Base-by-base conservation (phyloP, 257 asterid species). In the Plantago elongata region DNA sequence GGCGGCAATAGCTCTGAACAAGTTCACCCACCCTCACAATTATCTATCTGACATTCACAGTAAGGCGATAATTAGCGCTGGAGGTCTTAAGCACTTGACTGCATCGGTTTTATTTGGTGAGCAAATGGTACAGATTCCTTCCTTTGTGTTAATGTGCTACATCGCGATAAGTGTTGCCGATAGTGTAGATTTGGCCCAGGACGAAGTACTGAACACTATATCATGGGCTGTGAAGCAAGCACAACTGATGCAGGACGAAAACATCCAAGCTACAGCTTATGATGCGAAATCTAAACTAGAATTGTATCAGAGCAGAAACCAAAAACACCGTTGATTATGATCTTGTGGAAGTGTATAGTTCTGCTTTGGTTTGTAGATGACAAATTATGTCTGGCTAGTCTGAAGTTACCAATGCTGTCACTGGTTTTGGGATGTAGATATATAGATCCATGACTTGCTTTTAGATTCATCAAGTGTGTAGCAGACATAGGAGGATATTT, bases 91-190 rank as follows among this genome's bases (percentile, higher is more conserved):
- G 58, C 88, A 88, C 30, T 67, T 88, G 48, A 46, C 71, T 3
- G 82, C 79, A 2, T 60, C 78, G 69, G 57, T 79, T 18, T 81
- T 83, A 72, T 79, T 85, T 14, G 95, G 95, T 0, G 95, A 85
- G 63, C 89, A 64, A 37, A 73, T 79, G 84, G 83, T 88, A 9
- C 86, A 83, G 67, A 63, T 88, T 7, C 95, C 95, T 1, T 76
- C 84, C 4, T 72, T 83, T 3, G 60, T 85, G 11, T 59, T 88
- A 44, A 73, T 85, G 5, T 81, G 95, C 14, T 85, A 83, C 56
- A 74, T 85, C 9, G 89, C 92, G 0, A 64, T 88, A 76, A 87
- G 79, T 44, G 89, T 83, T 11, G 95, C 96, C 0, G 96, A 85
- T 22, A 82, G 79, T 48, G 86, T 80, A 67, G 62, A 38, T 0